These are phyloP conservation scores for Backusella luteola DNA, from an alignment of 192 early-diverging fungal species.

Conservation along the genomic window DNA sequence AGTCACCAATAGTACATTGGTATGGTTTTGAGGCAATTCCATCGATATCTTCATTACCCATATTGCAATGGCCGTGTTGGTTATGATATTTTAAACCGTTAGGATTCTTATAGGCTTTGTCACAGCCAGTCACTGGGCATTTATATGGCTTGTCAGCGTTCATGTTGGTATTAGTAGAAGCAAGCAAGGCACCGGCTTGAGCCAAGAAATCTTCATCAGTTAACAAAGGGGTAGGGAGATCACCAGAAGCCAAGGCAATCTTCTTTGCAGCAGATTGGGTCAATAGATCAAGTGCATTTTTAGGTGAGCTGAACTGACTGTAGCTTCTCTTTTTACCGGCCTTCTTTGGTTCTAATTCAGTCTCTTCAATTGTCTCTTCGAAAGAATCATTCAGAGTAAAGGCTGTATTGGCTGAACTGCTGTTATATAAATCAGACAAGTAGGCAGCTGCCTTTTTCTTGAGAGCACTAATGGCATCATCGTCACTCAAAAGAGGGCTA, in stretches of 20 bases:
- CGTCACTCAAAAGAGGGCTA: constrained; percentile 23
- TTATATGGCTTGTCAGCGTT: constrained; percentile 81
- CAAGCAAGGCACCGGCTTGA: constrained; percentile 36
- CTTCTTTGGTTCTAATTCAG: constrained; percentile 1
- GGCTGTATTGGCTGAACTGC: neutral
- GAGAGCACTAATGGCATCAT: constrained; percentile 19
- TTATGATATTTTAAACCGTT: constrained; percentile 99
- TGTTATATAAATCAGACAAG: constrained; percentile 27
- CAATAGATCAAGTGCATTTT: constrained; percentile 15
- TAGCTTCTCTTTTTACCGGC: constrained; percentile 22
- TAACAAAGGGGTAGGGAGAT: constrained; percentile 17
- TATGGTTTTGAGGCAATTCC: constrained; percentile 65
- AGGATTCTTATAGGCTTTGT: constrained; percentile 98
- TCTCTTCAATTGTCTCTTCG: constrained; percentile 10
- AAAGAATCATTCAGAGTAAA: constrained; percentile 8
- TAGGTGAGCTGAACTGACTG: neutral
- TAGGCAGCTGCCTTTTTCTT: constrained; percentile 37
- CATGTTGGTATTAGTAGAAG: constrained; percentile 18
- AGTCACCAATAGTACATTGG: constrained; percentile 76
- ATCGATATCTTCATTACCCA: constrained; percentile 48
- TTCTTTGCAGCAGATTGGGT: constrained; percentile 23
- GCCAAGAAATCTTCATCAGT: constrained; percentile 41
- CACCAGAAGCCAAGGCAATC: constrained; percentile 9
- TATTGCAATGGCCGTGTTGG: constrained; percentile 85
- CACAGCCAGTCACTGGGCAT: constrained; percentile 83